phyloP scores from a whole-genome alignment of 1,284 basidiomycete species.

The Tetrapyrgos nigripes region DNA sequence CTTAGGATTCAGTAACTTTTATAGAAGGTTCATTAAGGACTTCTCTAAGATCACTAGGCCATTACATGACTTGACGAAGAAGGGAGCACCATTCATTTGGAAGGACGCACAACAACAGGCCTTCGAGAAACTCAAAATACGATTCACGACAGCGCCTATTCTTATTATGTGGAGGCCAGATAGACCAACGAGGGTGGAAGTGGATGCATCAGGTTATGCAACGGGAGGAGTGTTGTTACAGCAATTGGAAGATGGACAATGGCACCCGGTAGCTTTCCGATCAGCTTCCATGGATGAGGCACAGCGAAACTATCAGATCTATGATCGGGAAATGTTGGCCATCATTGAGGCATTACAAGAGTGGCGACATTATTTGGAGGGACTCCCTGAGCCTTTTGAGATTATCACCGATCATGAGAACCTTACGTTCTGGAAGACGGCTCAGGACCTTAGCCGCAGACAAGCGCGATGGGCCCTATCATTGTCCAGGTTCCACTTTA shows the following conservation, averaged over 20 bases:
- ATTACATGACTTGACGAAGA: background rate
- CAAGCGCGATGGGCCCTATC: constrained; percentile 48
- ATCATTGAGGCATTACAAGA: constrained; percentile 9
- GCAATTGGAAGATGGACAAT: constrained; percentile 6
- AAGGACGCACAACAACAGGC: background rate
- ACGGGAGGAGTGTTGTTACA: constrained; percentile 14
- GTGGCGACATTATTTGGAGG: constrained; percentile 1
- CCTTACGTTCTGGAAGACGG: constrained; percentile 1
- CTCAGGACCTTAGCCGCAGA: constrained; percentile 34
- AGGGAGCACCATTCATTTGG: background rate
- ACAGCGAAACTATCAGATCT: constrained; percentile 13
- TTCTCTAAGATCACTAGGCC: constrained; percentile 3
- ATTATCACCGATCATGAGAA: constrained; percentile 6
- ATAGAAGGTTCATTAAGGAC: background rate
- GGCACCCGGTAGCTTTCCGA: constrained; percentile 9
- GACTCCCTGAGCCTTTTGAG: constrained; percentile 1
- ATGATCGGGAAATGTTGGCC: constrained; percentile 20
- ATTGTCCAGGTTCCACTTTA: constrained; percentile 42
- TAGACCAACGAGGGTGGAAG: constrained; percentile 7
- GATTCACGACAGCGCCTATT: background rate
- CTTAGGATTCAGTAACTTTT: background rate
- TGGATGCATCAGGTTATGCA: constrained; percentile 8
- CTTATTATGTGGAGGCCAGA: background rate
- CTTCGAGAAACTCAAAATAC: background rate
- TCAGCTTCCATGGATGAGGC: constrained; percentile 1